Base-by-base conservation (phyloP, 306 rosid genomes). In the Astragalus membranaceus region DNA sequence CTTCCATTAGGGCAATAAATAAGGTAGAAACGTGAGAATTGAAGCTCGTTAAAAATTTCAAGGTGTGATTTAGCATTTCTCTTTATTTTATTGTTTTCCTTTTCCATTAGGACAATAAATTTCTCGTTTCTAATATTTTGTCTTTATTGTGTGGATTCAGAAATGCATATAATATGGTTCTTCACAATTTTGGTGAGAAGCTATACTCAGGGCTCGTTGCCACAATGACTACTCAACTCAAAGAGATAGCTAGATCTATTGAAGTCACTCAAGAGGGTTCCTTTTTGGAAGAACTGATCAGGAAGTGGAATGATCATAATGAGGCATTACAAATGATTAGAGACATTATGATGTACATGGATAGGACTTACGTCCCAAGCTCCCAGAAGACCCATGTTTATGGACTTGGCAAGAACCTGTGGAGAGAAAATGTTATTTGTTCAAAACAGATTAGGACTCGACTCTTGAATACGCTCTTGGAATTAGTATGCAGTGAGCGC, bases 151-250 rank as follows among this genome's bases (percentile, higher is more conserved):
- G 5, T 86, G 72, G 65, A 76, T 81, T 8, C 58, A 91, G 97
- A 80, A 91, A 91, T 64, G 97, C 97, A 1, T 91, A 88, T 81
- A 88, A 91, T 76, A 91, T 91, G 97, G 97, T 91, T 78, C 91
- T 91, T 67, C 97, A 88, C 87, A 88, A 88, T 66, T 88, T 83
- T 63, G 97, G 97, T 13, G 96, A 88, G 76, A 91, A 85, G 87
- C 89, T 91, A 42, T 88, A 91, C 81, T 72, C 83, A 8, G 97
- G 92, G 10, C 75, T 91, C 69, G 92, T 86, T 48, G 51, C 60
- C 7, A 88, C 97, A 17, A 85, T 91, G 96, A 82, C 89, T 64
- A 59, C 66, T 23, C 94, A 89, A 75, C 90, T 85, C 64, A 79
- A 78, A 78, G 96, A 84, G 55, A 92, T 92, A 71, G 88, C 94